These are phyloP conservation scores for Arabis alpina DNA, from an alignment of 345 rosid genomes.

Conservation along the genomic window DNA sequence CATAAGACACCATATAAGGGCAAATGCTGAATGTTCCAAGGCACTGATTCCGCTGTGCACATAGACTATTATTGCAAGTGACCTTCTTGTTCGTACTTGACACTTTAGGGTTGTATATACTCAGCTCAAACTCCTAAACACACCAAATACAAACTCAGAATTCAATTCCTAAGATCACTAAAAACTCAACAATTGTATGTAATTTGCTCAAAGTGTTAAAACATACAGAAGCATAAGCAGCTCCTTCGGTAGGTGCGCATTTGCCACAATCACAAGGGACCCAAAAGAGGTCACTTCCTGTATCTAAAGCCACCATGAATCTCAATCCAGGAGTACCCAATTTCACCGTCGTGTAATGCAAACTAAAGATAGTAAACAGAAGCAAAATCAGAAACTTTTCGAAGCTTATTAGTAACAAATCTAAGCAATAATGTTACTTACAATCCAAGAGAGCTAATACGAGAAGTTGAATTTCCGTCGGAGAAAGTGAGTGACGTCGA, in stretches of 20 bases:
- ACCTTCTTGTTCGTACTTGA: conserved; percentile 79
- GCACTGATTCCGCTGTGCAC: conserved; percentile 65
- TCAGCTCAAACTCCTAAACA: conserved; percentile 68
- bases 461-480: conserved; percentile 72
- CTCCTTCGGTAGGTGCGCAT: conserved; percentile 70
- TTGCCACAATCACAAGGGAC: conserved; percentile 84
- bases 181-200: conserved; percentile 3
- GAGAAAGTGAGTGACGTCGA: conserved; percentile 55
- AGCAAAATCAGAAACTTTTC: conserved; percentile 18
- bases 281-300: conserved; percentile 92
- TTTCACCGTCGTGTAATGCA: conserved; percentile 87
- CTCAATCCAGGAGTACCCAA: conserved; percentile 84
- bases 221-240: conserved; percentile 67
- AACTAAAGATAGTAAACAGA: conserved; percentile 44
- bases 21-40: conserved; percentile 72
- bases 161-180: background rate
- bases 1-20: conserved; percentile 78
- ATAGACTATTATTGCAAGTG: conserved; percentile 68
- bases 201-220: conserved; percentile 1
- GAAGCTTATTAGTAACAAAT: background rate
- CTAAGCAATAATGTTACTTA: conserved; percentile 40
- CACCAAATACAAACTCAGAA: conserved; percentile 1
- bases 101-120: conserved; percentile 68
- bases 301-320: conserved; percentile 90
- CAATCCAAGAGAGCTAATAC: conserved; percentile 88